These are phyloP conservation scores for Podospora comata DNA, from an alignment of 495 filamentous ascomycete species.

Conservation along the genomic window DNA sequence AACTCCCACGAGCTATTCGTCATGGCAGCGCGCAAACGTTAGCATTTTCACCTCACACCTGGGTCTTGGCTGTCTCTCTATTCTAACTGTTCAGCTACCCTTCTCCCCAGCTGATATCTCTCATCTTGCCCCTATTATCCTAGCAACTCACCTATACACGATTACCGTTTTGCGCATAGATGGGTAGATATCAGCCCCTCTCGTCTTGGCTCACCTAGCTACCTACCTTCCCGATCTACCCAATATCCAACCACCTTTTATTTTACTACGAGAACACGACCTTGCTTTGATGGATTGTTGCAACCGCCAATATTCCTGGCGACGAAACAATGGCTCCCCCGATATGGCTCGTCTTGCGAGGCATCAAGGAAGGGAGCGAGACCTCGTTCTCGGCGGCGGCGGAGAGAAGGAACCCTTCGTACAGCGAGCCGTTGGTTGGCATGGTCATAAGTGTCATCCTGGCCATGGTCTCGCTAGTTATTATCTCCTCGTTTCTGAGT, in stretches of 20 bases:
- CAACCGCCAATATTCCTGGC: neutral
- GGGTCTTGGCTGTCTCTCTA: neutral
- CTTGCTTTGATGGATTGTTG: neutral
- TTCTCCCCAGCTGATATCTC: neutral
- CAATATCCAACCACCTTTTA: neutral
- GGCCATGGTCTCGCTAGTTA: conserved; percentile 39
- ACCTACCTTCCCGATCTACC: too few relatives aligned
- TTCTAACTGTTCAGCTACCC: neutral
- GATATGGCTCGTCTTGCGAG: conserved; percentile 2
- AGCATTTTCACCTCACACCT: neutral
- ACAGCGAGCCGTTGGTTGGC: conserved; percentile 35
- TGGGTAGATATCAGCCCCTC: neutral
- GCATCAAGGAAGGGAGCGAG: neutral
- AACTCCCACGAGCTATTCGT: neutral
- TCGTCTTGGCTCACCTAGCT: neutral
- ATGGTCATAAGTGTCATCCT: conserved; percentile 42
- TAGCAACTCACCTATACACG: neutral
- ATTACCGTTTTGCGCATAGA: neutral
- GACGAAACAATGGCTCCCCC: conserved; percentile 20
- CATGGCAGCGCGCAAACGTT: neutral
- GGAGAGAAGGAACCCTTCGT: neutral
- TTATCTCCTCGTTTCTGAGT: conserved; percentile 48
- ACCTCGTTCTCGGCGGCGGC: neutral
- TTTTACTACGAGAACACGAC: neutral
- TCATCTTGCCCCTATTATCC: neutral